Conservation (phyloP, 2,329 filamentous ascomycete genomes). For the Sclerotinia minor region DNA sequence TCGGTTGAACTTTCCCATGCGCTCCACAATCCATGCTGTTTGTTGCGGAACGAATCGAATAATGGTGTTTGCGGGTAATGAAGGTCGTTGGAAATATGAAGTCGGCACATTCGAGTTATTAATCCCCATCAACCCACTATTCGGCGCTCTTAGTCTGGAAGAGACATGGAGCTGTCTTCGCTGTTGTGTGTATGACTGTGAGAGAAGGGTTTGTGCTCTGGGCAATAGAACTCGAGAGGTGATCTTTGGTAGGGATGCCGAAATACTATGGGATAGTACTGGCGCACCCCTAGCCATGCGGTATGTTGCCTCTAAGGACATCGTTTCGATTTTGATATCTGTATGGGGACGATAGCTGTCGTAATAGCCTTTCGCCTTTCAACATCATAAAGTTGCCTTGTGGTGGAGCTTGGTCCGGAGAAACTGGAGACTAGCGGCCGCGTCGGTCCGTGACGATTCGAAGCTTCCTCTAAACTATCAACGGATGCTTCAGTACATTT, state of each 20-base stretch:
- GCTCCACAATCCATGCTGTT: conserved; percentile 98
- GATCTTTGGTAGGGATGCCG: conserved; percentile 26
- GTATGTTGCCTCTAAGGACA: conserved; percentile 35
- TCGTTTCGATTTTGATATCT: conserved; percentile 20
- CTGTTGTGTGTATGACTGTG: conserved; percentile 33
- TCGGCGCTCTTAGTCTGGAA: conserved; percentile 34
- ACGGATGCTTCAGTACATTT: background rate
- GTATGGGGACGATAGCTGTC: background rate
- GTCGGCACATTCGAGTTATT: conserved; percentile 52
- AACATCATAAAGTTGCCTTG: background rate
- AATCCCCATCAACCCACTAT: conserved; percentile 38
- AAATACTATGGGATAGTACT: conserved; percentile 31
- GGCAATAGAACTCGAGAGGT: conserved; percentile 29
- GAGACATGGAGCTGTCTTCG: conserved; percentile 37
- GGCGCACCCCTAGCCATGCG: conserved; percentile 32
- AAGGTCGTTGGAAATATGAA: conserved; percentile 76
- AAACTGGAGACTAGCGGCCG: conserved; percentile 15
- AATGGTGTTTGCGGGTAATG: conserved; percentile 88
- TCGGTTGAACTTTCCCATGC: conserved; percentile 96
- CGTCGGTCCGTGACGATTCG: background rate
- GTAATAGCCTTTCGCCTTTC: conserved; percentile 1
- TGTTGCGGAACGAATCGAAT: conserved; percentile 98
- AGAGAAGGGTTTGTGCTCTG: conserved; percentile 31
- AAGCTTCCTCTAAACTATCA: background rate
- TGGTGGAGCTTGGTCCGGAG: conserved; percentile 6